Base-by-base conservation (phyloP, 1,284 basidiomycete genomes). In the Moniliophthora roreri region DNA sequence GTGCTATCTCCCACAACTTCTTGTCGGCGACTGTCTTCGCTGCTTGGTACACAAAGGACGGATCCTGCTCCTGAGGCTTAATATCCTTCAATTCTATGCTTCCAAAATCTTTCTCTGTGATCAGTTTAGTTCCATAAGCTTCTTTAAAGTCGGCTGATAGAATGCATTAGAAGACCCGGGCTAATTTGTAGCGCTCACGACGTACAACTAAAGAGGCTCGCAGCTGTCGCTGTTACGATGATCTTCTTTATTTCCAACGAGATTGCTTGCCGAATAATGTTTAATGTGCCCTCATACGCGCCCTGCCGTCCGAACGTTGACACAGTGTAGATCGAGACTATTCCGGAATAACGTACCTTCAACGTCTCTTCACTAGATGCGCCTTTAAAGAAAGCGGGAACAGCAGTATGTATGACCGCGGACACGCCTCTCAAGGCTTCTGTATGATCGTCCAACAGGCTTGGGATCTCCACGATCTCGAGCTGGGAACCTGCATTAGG, bases 1-100 rank as follows among this genome's bases (percentile, higher is more conserved):
- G 39, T 9, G 50, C 51, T 5, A 56, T 32, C 35, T 49, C 51
- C 45, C 50, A 52, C 20, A 56, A 20, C 34, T 49, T 49, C 24
- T 56, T 56, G 23, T 56, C 54, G 3, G 51, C 48, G 23, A 49
- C 7, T 11, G 48, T 48, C 36, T 56, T 56, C 2, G 54, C 46
- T 28, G 39, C 46, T 16, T 16, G 16, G 21, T 52, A 50, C 10
- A 51, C 41, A 6, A 9, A 39, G 20, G 34, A 11, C 21, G 24
- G 36, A 20, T 52, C 44, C 6, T 21, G 23, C 15, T 52, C 42
- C 2, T 42, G 44, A 10, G 44, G n/a, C 35, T 52, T 40, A 37
- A 56, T 49, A 18, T 20, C 23, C 21, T 52, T 47, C 8, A 48
- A 26, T 1, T 42, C 42, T 13, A 51, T 16, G 9, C 49, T 32